Evolutionary conservation across 2,329 filamentous ascomycete genomes (phyloP), one percentile per base, ranked within the genome.

Genomic region (Pseudogymnoascus sp.): DNA sequence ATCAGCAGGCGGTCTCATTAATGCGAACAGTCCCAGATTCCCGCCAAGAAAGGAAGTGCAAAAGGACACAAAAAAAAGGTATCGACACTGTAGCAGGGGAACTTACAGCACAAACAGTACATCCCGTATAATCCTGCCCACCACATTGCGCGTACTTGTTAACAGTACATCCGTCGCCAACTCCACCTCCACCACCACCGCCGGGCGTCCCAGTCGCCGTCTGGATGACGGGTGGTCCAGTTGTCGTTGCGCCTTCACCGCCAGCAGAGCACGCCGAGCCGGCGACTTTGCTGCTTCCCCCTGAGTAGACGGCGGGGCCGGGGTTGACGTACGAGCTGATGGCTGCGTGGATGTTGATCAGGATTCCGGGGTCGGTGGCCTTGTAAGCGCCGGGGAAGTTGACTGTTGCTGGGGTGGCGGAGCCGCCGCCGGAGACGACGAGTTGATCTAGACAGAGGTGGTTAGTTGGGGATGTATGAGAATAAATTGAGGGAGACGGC

Each of bases 381-480:
- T 37, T 61, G 63, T 65, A 65, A 27, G 58, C 36, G 39, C 60
- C 15, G 36, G 29, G 55, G 60, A 45, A 62, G 65, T 74, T 74
- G 45, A 77, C 77, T n/a, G 73, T 69, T 55, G 71, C 60, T 2
- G 78, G 78, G n/a, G 72, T 70, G 3, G 74, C 76, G 6, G 70
- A 75, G 18, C 75, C 75, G n/a, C 72, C 72, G 33, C 74, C 73
- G 45, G 75, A 73, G 36, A 80, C 74, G 64, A 75, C 77, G 63
- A 80, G 72, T 73, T 80, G 78, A 65, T 45, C 45, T 55, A 6
- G 73, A 72, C 33, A 6, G 73, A 72, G 3, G 73, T 77, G 0
- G 72, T 77, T 21, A 77, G 77, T 13, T 72, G 73, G 21, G 76
- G 75, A 25, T 77, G 75, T 29, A 81, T 74, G 63, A 77, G 76